Conservation (phyloP, 2,329 filamentous ascomycete species). For the Dryadomyces quercus-mongolicae region DNA sequence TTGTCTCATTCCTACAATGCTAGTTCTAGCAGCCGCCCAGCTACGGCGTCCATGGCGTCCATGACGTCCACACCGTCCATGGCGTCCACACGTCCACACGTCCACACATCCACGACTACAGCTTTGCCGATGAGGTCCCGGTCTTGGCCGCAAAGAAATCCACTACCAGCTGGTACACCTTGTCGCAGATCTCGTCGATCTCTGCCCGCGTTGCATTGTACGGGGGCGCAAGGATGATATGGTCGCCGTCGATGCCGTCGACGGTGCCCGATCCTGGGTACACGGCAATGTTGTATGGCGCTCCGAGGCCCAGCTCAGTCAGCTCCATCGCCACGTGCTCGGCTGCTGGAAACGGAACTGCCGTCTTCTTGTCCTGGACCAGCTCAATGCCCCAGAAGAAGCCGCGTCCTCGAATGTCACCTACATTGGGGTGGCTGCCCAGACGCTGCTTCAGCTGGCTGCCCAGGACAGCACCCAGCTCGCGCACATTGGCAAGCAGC, state of each 20-base stretch:
- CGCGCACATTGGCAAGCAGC: conserved; percentile 22
- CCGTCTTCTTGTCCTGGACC: conserved; percentile 22
- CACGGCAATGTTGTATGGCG: conserved; percentile 28
- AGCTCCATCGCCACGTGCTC: conserved; percentile 21
- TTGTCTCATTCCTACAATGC: not conserved
- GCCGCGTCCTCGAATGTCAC: conserved; percentile 28
- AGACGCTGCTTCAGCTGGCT: conserved; percentile 18
- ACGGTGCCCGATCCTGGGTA: conserved; percentile 53
- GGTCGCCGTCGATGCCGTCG: conserved; percentile 51
- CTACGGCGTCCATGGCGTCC: too few species aligned
- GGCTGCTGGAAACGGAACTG: conserved; percentile 20
- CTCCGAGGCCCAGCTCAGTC: conserved; percentile 19
- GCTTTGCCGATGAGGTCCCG: not conserved
- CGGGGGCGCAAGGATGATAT: conserved; percentile 57
- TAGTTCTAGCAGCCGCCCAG: not conserved
- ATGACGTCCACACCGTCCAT: too few species aligned
- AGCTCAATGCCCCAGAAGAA: conserved; percentile 33
- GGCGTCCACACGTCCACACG: too few species aligned
- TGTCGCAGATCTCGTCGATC: conserved; percentile 41
- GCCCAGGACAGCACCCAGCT: conserved; percentile 20
- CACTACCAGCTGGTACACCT: conserved; percentile 35
- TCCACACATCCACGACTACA: too few species aligned
- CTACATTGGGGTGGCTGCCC: conserved; percentile 24
- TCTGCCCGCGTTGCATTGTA: conserved; percentile 50
- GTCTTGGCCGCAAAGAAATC: conserved; percentile 28